A percentile compares a stretch with the other conserved stretches of the same genome.
phyloP scores from a whole-genome alignment of 2,329 filamentous ascomycete species.

The Setomelanomma holmii region DNA sequence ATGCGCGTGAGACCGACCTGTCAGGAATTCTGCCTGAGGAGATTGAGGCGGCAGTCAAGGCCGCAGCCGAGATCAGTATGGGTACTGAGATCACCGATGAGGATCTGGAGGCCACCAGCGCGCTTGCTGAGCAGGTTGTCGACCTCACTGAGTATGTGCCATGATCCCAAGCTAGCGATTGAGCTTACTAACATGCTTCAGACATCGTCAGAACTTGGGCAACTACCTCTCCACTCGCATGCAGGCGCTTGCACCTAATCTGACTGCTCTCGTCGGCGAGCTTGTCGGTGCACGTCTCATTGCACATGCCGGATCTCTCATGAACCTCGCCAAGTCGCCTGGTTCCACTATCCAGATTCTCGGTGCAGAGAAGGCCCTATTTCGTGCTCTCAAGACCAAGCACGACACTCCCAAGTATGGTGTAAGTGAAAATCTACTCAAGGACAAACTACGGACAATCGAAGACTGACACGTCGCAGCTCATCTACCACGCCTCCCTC shows the following conservation, averaged over 20 bases:
- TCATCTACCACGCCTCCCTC: conserved; percentile 74
- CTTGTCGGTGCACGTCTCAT: conserved; percentile 94
- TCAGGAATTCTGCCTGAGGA: conserved; percentile 87
- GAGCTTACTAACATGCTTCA: conserved; percentile 6
- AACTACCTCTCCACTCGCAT: conserved; percentile 91
- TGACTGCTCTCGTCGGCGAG: conserved; percentile 91
- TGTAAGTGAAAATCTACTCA: conserved; percentile 67
- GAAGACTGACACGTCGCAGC: conserved; percentile 34
- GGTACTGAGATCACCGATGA: conserved; percentile 94
- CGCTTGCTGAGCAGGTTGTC: conserved; percentile 91
- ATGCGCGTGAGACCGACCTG: conserved; percentile 77
- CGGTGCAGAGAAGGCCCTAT: conserved; percentile 97
- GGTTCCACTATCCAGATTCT: conserved; percentile 97
- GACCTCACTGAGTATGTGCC: conserved; percentile 78
- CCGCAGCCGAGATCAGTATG: conserved; percentile 96
- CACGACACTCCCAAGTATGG: conserved; percentile 99
- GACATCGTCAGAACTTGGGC: conserved; percentile 76
- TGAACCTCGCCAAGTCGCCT: conserved; percentile 93
- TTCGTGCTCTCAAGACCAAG: conserved; percentile 98
- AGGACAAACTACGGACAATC: conserved; percentile 79
- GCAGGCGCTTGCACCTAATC: conserved; percentile 95
- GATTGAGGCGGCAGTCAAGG: conserved; percentile 89
- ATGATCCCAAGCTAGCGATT: background rate
- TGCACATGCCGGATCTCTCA: conserved; percentile 90
- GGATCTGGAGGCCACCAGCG: conserved; percentile 91